Evolutionary conservation across 2,329 filamentous ascomycete species (phyloP), one percentile per base, ranked within the genome.

Genomic region (Rutstroemia sp.): DNA sequence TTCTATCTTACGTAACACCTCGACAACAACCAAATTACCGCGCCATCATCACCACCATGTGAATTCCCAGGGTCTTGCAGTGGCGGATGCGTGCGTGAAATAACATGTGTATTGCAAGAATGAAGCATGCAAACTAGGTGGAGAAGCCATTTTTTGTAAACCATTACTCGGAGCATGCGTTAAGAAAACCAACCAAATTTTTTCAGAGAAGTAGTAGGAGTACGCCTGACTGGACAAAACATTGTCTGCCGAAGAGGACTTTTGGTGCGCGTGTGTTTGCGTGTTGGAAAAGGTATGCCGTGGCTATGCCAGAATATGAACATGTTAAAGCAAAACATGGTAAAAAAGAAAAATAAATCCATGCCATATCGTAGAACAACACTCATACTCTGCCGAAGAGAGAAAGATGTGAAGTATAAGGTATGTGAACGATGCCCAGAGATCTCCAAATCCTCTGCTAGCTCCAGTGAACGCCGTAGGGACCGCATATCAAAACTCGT

Each of bases 391-490:
- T 52, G 54, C 48, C 23, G 30, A 56, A 17, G 41, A 42, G 42
- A 25, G 17, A 34, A 41, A 54, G 34, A 41, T 34, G 34, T 37
- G 49, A 44, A 34, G 41, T 30, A 39, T 45, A 46, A 41, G 23
- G 30, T 42, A 39, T 38, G 41, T 46, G 12, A 48, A 46, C 53
- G 55, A 54, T 52, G 41, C 27, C 51, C 57, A 61, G 52, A 65
- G 58, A 65, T 68, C 65, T 66, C 65, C 67, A 66, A 45, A 65
- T 63, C 62, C 62, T 65, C 61, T 61, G 58, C 60, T 56, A 64
- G 63, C 62, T 62, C 66, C 62, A 59, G 65, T 60, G 61, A 69
- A 67, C 66, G 66, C 66, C 64, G 56, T 65, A 56, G 59, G 61
- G 56, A 62, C 55, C 60, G 60, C 56, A 62, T 58, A 61, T 61